These are phyloP conservation scores for Suillus variegatus DNA, from an alignment of 768 basidiomycete species.

Conservation along the genomic window DNA sequence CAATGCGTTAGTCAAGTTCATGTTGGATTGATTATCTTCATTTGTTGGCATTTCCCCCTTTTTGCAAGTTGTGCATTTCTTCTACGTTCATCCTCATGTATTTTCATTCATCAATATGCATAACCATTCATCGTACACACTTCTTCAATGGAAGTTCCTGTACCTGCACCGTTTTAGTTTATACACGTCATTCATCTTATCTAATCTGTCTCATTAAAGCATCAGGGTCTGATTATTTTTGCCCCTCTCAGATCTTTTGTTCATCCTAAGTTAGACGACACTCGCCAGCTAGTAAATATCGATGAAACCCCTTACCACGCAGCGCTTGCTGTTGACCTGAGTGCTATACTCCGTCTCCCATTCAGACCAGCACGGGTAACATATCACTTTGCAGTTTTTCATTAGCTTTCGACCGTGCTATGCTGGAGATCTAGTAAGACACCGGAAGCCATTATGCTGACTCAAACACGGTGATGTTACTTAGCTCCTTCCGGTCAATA, in stretches of 20 bases:
- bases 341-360: neutral
- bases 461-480: constrained; percentile 18
- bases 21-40: neutral
- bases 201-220: neutral
- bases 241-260: neutral
- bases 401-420: neutral
- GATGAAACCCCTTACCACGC: neutral
- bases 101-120: neutral
- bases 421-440: constrained; percentile 22
- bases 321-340: neutral
- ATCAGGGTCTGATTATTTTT: neutral
- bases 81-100: neutral
- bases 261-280: neutral
- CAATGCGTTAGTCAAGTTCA: neutral
- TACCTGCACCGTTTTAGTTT: constrained; percentile 1
- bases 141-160: constrained; percentile 2
- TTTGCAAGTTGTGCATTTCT: neutral
- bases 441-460: constrained; percentile 16
- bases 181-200: constrained; percentile 2
- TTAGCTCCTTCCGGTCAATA: constrained; percentile 2
- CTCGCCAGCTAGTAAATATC: neutral
- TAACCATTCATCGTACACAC: neutral
- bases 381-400: neutral
- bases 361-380: neutral
- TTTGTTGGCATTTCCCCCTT: neutral